Conservation (phyloP, 2,329 filamentous ascomycete genomes). For the Apiospora koreana region DNA sequence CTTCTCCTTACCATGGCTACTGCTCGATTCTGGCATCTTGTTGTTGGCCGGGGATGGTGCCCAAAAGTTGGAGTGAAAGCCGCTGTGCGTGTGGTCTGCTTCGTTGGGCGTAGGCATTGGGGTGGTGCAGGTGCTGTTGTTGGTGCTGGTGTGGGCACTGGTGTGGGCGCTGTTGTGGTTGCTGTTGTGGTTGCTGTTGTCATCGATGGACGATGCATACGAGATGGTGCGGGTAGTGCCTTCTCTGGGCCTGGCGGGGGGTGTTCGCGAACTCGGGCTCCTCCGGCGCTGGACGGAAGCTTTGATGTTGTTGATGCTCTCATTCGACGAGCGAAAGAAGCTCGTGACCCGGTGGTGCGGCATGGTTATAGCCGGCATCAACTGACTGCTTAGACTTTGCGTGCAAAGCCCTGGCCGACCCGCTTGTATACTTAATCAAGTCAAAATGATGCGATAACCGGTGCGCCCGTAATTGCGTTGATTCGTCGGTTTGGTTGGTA, state of each 20-base stretch:
- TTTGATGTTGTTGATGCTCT: conserved; percentile 54
- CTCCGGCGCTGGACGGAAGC: conserved; percentile 33
- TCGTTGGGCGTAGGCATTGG: conserved; percentile 18
- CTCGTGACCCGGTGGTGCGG: conserved; percentile 59
- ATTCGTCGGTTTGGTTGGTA: not conserved
- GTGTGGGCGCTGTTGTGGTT: not conserved
- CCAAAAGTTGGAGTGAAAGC: conserved; percentile 19
- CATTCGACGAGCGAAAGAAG: conserved; percentile 59
- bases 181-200: conserved; percentile 21
- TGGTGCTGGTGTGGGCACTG: not conserved
- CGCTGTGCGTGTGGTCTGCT: conserved; percentile 24
- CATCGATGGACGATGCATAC: conserved; percentile 38
- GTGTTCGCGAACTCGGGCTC: conserved; percentile 29
- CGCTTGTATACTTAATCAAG: not conserved
- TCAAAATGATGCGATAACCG: conserved; percentile 1
- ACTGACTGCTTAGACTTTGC: not conserved
- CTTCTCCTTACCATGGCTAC: conserved; percentile 34
- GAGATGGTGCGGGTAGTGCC: conserved; percentile 37
- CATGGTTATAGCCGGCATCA: conserved; percentile 41
- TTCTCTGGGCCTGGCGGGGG: conserved; percentile 26
- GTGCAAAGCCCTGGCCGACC: not conserved
- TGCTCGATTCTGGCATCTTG: conserved; percentile 38
- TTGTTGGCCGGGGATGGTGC: conserved; percentile 21
- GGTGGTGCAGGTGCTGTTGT: not conserved
- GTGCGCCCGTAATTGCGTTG: not conserved